Percentiles rank a stretch among this genome's conserved stretches.
Evolutionary conservation across 805 yeast species (phyloP).

Genomic region (Kluyveromyces nonfermentans): DNA sequence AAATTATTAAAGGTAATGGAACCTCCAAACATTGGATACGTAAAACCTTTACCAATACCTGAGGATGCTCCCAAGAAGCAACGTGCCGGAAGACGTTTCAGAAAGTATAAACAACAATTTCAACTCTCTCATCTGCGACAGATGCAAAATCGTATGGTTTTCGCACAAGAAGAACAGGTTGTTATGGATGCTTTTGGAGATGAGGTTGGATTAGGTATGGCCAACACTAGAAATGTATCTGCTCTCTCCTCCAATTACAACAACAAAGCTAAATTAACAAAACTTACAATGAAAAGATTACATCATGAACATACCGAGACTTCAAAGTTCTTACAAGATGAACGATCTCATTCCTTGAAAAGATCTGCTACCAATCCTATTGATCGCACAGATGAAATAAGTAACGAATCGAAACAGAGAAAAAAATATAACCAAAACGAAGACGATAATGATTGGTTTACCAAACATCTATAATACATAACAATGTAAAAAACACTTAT

Average conservation of each 20-base stretch:
- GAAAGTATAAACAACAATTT: conserved; percentile 74
- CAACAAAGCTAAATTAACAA: conserved; percentile 51
- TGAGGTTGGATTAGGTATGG: conserved; percentile 77
- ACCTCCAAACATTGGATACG: conserved; percentile 66
- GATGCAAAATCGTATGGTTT: conserved; percentile 76
- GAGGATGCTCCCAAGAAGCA: conserved; percentile 67
- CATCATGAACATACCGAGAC: conserved; percentile 3
- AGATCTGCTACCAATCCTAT: conserved; percentile 15
- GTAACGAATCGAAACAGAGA: neutral
- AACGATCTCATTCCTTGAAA: conserved; percentile 5
- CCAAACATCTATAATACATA: neutral
- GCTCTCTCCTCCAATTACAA: conserved; percentile 23
- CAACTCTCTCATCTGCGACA: conserved; percentile 72
- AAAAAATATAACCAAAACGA: neutral
- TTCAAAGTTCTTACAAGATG: conserved; percentile 1
- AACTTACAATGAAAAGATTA: conserved; percentile 46
- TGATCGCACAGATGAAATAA: conserved; percentile 6
- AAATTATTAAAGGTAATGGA: conserved; percentile 63
- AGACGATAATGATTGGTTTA: conserved; percentile 5
- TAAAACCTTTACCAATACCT: conserved; percentile 67
- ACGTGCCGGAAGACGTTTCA: conserved; percentile 74
- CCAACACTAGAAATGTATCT: conserved; percentile 23
- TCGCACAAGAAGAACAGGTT: conserved; percentile 66
- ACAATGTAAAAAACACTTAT: no score
- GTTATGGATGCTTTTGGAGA: conserved; percentile 61